Conservation (phyloP, 805 yeast genomes). For the Spathaspora gorwiae region DNA sequence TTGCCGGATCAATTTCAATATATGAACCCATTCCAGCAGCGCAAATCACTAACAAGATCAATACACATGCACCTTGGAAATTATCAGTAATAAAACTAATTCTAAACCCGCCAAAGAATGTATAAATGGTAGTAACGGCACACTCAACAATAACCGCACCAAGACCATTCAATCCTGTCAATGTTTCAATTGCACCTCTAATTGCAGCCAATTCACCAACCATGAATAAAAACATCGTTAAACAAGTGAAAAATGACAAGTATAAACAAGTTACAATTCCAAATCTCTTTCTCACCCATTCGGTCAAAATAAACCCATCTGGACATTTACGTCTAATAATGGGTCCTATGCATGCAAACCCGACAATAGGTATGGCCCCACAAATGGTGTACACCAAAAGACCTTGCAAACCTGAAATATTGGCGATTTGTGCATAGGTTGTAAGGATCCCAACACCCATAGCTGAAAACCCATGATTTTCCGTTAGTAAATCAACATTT, state of each 20-base stretch:
- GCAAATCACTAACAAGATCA: constrained; percentile 63
- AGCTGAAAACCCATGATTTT: constrained; percentile 35
- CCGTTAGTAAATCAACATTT: constrained; percentile 1
- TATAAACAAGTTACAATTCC: constrained; percentile 72
- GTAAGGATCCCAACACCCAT: constrained; percentile 87
- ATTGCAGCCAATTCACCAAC: constrained; percentile 82
- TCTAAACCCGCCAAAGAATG: constrained; percentile 83
- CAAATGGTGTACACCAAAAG: constrained; percentile 71
- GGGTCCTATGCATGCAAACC: constrained; percentile 85
- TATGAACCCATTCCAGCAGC: constrained; percentile 75
- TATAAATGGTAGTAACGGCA: constrained; percentile 81
- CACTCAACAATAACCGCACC: constrained; percentile 83
- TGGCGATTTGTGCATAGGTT: constrained; percentile 84
- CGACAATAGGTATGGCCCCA: constrained; percentile 78
- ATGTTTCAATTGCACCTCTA: constrained; percentile 66
- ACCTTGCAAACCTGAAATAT: constrained; percentile 83
- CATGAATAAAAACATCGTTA: constrained; percentile 83
- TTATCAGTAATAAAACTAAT: constrained; percentile 87
- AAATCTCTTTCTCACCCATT: constrained; percentile 86
- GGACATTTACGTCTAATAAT: constrained; percentile 74
- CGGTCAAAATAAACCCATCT: constrained; percentile 85
- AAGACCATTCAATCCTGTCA: constrained; percentile 75
- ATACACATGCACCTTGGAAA: constrained; percentile 72
- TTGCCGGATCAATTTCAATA: constrained; percentile 58
- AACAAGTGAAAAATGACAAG: constrained; percentile 72